Conservation (phyloP, 345 rosid genomes). For the Erucastrum elatum region DNA sequence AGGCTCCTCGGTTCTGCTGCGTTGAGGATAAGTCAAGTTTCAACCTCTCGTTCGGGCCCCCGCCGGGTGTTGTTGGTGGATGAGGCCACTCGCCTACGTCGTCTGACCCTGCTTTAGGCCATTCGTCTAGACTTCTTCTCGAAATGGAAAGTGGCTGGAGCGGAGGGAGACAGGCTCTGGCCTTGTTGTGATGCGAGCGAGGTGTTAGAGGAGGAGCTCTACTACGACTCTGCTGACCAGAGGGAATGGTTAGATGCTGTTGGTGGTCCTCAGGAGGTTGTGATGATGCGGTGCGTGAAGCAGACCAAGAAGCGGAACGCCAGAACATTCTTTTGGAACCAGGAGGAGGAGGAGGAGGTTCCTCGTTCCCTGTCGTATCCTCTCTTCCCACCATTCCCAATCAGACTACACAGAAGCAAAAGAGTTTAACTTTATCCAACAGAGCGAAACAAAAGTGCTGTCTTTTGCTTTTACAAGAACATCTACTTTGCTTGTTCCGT, state of each 20-base stretch:
- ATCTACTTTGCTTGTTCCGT: slow-evolving; percentile 25
- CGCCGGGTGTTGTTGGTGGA: slow-evolving; percentile 69
- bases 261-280: slow-evolving; percentile 61
- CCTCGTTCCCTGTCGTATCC: slow-evolving; percentile 59
- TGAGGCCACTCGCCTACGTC: slow-evolving; percentile 97
- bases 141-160: slow-evolving; percentile 90
- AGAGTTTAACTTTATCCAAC: slow-evolving; percentile 35
- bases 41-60: slow-evolving; percentile 61
- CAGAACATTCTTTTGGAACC: slow-evolving; percentile 77
- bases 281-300: slow-evolving; percentile 70
- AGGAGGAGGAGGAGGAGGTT: slow-evolving; percentile 54
- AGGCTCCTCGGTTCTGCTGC: slow-evolving; percentile 46
- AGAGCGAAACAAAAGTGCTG: slow-evolving; percentile 22
- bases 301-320: slow-evolving; percentile 98
- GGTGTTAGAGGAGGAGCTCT: slow-evolving; percentile 81
- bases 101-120: slow-evolving; percentile 98
- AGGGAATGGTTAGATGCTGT: slow-evolving; percentile 39
- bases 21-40: slow-evolving; percentile 91
- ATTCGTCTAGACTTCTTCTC: slow-evolving; percentile 91
- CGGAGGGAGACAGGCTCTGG: slow-evolving; percentile 91
- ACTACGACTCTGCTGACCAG: slow-evolving; percentile 8
- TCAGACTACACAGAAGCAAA: slow-evolving; percentile 26
- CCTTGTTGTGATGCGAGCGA: slow-evolving; percentile 89
- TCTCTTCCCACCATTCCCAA: slow-evolving; percentile 81
- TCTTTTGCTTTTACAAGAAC: slow-evolving; percentile 16